Conservation (phyloP, 805 yeast species). For the Myxozyma monticola region DNA sequence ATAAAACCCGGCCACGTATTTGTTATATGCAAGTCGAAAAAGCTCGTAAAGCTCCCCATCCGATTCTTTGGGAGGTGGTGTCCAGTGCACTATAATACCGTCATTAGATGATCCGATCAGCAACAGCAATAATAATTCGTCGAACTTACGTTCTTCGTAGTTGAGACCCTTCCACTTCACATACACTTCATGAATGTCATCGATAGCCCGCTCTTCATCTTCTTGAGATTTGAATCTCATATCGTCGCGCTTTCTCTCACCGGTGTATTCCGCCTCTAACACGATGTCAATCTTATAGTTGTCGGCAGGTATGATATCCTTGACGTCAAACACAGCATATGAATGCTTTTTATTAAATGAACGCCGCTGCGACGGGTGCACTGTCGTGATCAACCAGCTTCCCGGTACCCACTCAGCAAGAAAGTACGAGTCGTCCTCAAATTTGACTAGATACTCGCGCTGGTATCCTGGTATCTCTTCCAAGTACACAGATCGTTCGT, state of each 20-base stretch:
- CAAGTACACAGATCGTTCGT: not conserved
- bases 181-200: conserved; percentile 6
- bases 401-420: conserved; percentile 23
- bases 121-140: not conserved
- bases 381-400: conserved; percentile 17
- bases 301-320: conserved; percentile 12
- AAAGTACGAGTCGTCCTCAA: conserved; percentile 21
- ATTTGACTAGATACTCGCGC: conserved; percentile 26
- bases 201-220: conserved; percentile 13
- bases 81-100: conserved; percentile 12
- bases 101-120: not conserved
- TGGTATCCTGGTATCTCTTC: conserved; percentile 7
- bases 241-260: not conserved
- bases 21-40: conserved; percentile 17
- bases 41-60: conserved; percentile 7
- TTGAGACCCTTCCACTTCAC: conserved; percentile 25
- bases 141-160: conserved; percentile 16
- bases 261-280: conserved; percentile 13
- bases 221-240: conserved; percentile 12
- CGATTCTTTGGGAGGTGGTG: conserved; percentile 11
- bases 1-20: conserved; percentile 16
- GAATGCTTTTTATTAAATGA: conserved; percentile 14
- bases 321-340: not conserved
- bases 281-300: conserved; percentile 14
- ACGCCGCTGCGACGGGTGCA: not conserved